These are phyloP conservation scores for Ilyonectria sp. DNA, from an alignment of 2,329 filamentous ascomycete genomes.

Conservation along the genomic window DNA sequence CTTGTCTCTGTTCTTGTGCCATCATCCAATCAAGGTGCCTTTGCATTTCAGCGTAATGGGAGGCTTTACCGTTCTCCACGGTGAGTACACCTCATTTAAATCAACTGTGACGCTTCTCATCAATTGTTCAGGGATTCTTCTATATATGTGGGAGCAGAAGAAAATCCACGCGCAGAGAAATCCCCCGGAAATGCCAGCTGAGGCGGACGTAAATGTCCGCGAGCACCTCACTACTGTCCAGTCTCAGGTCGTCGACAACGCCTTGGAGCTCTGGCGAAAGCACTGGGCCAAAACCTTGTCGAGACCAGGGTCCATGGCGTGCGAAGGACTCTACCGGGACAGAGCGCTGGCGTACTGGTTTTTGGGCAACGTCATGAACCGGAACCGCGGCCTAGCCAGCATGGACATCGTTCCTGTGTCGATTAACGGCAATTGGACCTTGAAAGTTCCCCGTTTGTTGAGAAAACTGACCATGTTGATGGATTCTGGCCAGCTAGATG, in stretches of 20 bases:
- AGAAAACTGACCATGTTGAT: not conserved
- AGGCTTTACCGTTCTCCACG: not conserved
- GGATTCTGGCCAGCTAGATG: not conserved
- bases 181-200: not conserved
- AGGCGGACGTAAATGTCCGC: not conserved
- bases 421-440: not conserved
- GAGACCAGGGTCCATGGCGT: not conserved
- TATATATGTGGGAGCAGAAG: not conserved
- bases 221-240: not conserved
- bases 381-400: not conserved
- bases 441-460: not conserved
- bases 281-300: not conserved
- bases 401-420: not conserved
- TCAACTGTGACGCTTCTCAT: not conserved
- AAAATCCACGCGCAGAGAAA: not conserved
- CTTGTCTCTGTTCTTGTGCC: not conserved
- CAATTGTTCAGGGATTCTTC: not conserved
- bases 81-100: not conserved
- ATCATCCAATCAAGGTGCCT: not conserved
- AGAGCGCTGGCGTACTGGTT: not conserved
- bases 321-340: not conserved
- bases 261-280: not conserved
- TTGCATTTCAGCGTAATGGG: not conserved
- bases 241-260: not conserved
- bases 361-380: not conserved